phyloP scores from a whole-genome alignment of 495 filamentous ascomycete genomes.

The Trichodelitschia bisporula region DNA sequence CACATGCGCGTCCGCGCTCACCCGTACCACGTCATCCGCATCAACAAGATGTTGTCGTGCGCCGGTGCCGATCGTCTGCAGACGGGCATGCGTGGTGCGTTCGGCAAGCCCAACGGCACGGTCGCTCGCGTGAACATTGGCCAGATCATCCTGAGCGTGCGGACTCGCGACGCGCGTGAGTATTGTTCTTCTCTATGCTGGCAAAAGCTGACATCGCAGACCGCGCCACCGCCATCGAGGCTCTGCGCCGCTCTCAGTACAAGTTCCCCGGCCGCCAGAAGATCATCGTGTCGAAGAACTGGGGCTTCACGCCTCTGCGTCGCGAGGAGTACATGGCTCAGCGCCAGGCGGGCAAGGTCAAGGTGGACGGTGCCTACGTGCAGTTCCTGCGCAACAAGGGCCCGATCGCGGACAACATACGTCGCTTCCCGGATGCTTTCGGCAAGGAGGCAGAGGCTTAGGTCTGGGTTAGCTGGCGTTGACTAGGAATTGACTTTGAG shows the following conservation, averaged over 20 bases:
- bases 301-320: constrained; percentile 95
- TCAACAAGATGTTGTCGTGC: constrained; percentile 99
- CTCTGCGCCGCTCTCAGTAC: constrained; percentile 95
- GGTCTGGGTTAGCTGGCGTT: no score
- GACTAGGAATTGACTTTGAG: no score
- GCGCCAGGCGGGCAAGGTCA: constrained; percentile 71
- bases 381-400: constrained; percentile 92
- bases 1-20: constrained; percentile 94
- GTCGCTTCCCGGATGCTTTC: constrained; percentile 82
- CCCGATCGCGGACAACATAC: constrained; percentile 61
- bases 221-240: constrained; percentile 85
- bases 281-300: constrained; percentile 99
- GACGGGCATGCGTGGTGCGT: constrained; percentile 99
- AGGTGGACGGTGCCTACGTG: constrained; percentile 94
- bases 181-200: constrained; percentile 4
- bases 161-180: constrained; percentile 72
- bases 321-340: constrained; percentile 90
- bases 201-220: constrained; percentile 19
- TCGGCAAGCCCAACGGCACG: constrained; percentile 93
- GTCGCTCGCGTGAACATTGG: constrained; percentile 99
- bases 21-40: constrained; percentile 98
- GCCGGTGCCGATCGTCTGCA: constrained; percentile 99
- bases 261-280: constrained; percentile 99
- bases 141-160: constrained; percentile 89
- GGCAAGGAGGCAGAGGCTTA: constrained; percentile 10